Evolutionary conservation across 176 grass and related monocot genomes (phyloP).

Genomic region (Chrysopogon serrulatus): DNA sequence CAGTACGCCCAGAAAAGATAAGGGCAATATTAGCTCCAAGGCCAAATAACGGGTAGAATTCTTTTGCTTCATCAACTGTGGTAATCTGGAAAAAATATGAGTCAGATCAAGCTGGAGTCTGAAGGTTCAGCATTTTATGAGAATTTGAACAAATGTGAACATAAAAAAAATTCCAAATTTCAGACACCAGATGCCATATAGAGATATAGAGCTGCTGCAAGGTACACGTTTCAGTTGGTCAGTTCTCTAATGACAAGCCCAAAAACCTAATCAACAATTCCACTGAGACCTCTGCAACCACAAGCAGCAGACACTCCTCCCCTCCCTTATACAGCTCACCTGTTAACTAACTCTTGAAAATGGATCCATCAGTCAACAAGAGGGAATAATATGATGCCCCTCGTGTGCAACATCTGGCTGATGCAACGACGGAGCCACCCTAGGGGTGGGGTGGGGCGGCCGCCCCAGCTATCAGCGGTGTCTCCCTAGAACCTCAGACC

Average conservation of each 20-base stretch:
- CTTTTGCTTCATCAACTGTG: conserved; percentile 86
- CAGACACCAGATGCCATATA: background rate
- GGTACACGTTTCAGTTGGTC: background rate
- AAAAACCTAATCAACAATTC: background rate
- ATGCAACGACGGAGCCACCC: too few species aligned
- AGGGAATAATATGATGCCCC: background rate
- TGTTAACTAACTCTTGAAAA: background rate
- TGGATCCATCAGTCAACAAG: background rate
- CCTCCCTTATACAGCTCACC: background rate
- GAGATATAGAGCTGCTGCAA: background rate
- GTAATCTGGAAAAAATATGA: conserved; percentile 58
- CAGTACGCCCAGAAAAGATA: conserved; percentile 74
- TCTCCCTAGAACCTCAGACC: too few species aligned
- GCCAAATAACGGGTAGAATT: conserved; percentile 90
- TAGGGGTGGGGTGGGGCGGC: too few species aligned
- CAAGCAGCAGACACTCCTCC: background rate
- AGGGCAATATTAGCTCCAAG: conserved; percentile 87
- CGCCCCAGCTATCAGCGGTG: too few species aligned
- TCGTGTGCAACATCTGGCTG: background rate
- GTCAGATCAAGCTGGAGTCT: background rate
- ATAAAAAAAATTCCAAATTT: background rate
- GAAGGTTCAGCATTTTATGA: background rate
- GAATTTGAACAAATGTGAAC: background rate
- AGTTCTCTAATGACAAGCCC: background rate
- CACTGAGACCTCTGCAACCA: background rate